Conservation (phyloP, 352 stramenopile species). For the Globisporangium abappressorium region DNA sequence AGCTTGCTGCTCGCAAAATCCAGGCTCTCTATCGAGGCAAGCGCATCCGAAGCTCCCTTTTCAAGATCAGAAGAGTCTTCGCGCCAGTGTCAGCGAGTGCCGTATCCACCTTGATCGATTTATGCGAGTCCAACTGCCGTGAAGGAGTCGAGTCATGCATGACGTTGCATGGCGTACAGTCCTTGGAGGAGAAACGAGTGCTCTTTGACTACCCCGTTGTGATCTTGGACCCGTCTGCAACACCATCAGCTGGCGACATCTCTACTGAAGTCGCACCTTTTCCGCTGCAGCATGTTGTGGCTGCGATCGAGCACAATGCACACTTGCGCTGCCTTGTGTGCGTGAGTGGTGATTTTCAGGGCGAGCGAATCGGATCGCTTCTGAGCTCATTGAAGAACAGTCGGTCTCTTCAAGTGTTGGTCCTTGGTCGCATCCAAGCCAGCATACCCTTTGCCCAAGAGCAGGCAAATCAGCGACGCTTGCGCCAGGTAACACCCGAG, state of each 20-base stretch:
- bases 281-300: constrained; percentile 33
- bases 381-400: constrained; percentile 39
- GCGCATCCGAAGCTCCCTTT: constrained; percentile 37
- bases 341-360: constrained; percentile 30
- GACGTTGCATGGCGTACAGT: constrained; percentile 20
- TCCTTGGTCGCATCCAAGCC: constrained; percentile 30
- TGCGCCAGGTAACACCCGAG: constrained; percentile 6
- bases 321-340: constrained; percentile 40
- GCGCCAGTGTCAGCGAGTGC: constrained; percentile 25
- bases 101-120: constrained; percentile 28
- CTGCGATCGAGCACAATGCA: constrained; percentile 45
- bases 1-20: constrained; percentile 43
- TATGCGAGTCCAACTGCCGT: constrained; percentile 22
- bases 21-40: constrained; percentile 55
- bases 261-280: not conserved
- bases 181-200: constrained; percentile 36
- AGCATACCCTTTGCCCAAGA: not conserved
- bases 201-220: constrained; percentile 51
- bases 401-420: constrained; percentile 43
- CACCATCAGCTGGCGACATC: not conserved
- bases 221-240: constrained; percentile 19
- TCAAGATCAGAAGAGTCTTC: constrained; percentile 27
- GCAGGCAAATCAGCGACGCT: not conserved
- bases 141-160: constrained; percentile 31
- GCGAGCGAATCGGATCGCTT: constrained; percentile 25